These are phyloP conservation scores for Eutrema yunnanense DNA, from an alignment of 345 rosid genomes.

Conservation along the genomic window DNA sequence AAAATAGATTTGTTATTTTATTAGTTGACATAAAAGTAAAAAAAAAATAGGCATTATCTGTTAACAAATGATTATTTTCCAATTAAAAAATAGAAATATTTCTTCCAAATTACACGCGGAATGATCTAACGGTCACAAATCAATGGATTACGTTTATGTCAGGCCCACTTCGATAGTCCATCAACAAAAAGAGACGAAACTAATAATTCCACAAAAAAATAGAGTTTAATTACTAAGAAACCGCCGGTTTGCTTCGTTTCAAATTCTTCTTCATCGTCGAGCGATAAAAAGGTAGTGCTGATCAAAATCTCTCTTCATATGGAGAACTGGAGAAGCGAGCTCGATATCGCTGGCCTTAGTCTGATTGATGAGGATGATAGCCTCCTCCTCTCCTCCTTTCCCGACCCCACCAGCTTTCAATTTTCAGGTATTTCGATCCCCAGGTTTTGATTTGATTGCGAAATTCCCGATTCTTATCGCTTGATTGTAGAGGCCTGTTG, in stretches of 20 bases:
- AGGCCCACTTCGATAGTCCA: not conserved
- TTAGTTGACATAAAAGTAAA: not conserved
- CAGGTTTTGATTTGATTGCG: not conserved
- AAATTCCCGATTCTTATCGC: not conserved
- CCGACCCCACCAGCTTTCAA: slow-evolving; percentile 15
- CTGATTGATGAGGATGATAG: slow-evolving; percentile 91
- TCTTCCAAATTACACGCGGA: not conserved
- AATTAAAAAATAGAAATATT: too few relatives aligned
- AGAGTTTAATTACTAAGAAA: slow-evolving; percentile 20
- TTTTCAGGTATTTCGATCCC: slow-evolving; percentile 34
- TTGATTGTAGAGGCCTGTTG: too few relatives aligned
- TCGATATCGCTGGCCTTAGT: slow-evolving; percentile 43
- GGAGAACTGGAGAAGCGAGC: slow-evolving; percentile 37
- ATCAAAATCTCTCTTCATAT: slow-evolving; percentile 25
- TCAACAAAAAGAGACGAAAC: not conserved
- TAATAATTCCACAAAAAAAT: not conserved
- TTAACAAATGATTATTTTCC: too few relatives aligned
- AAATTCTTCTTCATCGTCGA: slow-evolving; percentile 22
- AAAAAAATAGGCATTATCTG: not conserved
- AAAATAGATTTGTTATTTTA: slow-evolving; percentile 3
- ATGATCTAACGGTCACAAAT: slow-evolving; percentile 13
- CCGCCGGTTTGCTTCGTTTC: slow-evolving; percentile 57
- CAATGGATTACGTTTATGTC: not conserved
- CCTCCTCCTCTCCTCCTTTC: slow-evolving; percentile 50
- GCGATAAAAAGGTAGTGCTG: not conserved